Evolutionary conservation across 257 asterid species (phyloP), one percentile per base, ranked within the genome.

Genomic region (Apocynum venetum): DNA sequence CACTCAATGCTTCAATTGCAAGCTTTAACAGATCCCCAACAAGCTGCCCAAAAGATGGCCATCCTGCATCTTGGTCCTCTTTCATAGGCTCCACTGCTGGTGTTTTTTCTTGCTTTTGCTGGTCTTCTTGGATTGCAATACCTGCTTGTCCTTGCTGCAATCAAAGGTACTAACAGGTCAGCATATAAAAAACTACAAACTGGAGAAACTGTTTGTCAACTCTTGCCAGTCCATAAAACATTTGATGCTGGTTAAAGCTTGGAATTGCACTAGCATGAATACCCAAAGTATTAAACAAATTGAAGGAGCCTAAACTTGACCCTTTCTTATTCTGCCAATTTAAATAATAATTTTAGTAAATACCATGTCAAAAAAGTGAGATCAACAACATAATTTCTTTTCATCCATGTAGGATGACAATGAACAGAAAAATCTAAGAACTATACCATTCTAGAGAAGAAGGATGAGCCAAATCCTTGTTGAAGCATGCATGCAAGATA

Each of bases 21-120:
- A 93, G 82, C 79, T 90, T 91, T 78, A 87, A 83, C 48, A 96
- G 86, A 87, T 93, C 98, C 81, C 83, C 76, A 4, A 93, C 19
- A 8, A 96, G 88, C 86, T 93, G 98, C 65, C 96, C 95, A 13
- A 96, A 91, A 35, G 97, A 93, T 10, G 97, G 97, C 97, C 98
- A 93, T 49, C 89, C 93, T 53, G 93, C 89, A 89, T 77, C 97
- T 20, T 85, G 88, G 77, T 88, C 96, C 8, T 87, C 94, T 83
- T 89, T 89, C 69, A 71, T 78, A 14, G 84, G 73, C 76, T 78
- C 84, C 36, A 79, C 85, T 41, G 80, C 56, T 10, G 91, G 89
- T 63, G 83, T 87, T 68, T 73, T 82, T 82, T 85, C 89, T 82
- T 89, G 87, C 84, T 81, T 85, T 74, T 72, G 69, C 41, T 83